Percentiles rank a stretch among this genome's conserved stretches.
Evolutionary conservation across 2,329 filamentous ascomycete genomes (phyloP).

Genomic region (Diaporthe batatas): DNA sequence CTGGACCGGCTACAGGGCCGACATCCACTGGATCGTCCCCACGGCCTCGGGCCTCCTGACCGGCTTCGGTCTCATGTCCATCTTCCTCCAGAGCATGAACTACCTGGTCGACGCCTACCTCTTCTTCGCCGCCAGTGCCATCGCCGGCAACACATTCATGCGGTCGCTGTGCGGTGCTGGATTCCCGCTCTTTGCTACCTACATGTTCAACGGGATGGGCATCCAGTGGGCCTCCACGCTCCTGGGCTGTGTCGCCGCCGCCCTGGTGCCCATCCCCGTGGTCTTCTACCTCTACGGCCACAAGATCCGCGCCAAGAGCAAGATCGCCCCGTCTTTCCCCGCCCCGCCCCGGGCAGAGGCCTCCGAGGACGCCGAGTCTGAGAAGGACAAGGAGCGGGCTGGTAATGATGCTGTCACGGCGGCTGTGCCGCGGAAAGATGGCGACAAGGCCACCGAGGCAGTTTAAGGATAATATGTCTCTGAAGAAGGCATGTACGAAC

Average conservation of each 20-base stretch:
- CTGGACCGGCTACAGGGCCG: slow-evolving; percentile 72
- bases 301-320: slow-evolving; percentile 67
- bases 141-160: slow-evolving; percentile 86
- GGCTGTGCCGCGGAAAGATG: slow-evolving; percentile 39
- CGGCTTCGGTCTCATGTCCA: slow-evolving; percentile 84
- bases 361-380: slow-evolving; percentile 10
- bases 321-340: slow-evolving; percentile 65
- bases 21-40: slow-evolving; percentile 75
- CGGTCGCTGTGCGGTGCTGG: slow-evolving; percentile 82
- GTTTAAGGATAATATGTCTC: slow-evolving; percentile 37
- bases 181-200: slow-evolving; percentile 83
- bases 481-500: neutral
- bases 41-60: slow-evolving; percentile 72
- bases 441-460: slow-evolving; percentile 46
- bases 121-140: slow-evolving; percentile 81
- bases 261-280: slow-evolving; percentile 72
- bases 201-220: slow-evolving; percentile 75
- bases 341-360: slow-evolving; percentile 39
- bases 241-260: slow-evolving; percentile 70
- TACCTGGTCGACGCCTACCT: slow-evolving; percentile 84
- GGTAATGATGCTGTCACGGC: slow-evolving; percentile 39
- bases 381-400: slow-evolving; percentile 37
- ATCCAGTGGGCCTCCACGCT: slow-evolving; percentile 74
- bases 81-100: slow-evolving; percentile 85
- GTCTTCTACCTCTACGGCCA: slow-evolving; percentile 72